Conservation (phyloP, 2,329 filamentous ascomycete genomes). For the Stagonosporopsis rhizophila region DNA sequence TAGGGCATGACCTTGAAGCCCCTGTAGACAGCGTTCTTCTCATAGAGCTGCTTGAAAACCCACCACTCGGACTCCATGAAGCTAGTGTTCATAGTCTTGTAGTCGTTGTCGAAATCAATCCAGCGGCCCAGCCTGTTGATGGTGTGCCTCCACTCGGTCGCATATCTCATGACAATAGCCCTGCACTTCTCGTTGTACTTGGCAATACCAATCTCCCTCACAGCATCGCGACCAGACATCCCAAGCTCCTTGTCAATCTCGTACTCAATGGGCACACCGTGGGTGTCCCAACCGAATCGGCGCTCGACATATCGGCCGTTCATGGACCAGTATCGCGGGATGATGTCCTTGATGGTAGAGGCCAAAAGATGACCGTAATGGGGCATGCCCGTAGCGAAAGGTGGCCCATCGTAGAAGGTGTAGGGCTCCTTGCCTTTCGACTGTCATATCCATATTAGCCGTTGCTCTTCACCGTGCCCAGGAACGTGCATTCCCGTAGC, state of each 20-base stretch:
- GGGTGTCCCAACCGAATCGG: conserved; percentile 94
- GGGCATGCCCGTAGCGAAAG: conserved; percentile 63
- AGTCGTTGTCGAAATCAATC: conserved; percentile 98
- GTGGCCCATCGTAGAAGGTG: conserved; percentile 85
- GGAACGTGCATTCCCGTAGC: not conserved
- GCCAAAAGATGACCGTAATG: conserved; percentile 82
- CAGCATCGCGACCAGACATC: conserved; percentile 85
- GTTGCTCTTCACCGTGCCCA: not conserved
- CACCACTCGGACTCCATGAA: conserved; percentile 99
- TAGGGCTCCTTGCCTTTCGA: conserved; percentile 83
- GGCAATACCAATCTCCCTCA: conserved; percentile 82
- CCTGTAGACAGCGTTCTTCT: conserved; percentile 88
- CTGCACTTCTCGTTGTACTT: conserved; percentile 93
- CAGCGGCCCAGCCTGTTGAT: conserved; percentile 90
- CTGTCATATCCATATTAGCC: conserved; percentile 20
- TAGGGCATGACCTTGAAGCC: conserved; percentile 95
- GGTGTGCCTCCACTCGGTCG: conserved; percentile 84
- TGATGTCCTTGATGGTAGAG: conserved; percentile 96
- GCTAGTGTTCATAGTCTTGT: conserved; percentile 94
- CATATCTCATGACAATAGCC: conserved; percentile 91
- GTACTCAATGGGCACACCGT: conserved; percentile 93
- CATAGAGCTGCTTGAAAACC: conserved; percentile 92
- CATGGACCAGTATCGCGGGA: conserved; percentile 97
- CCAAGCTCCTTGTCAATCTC: conserved; percentile 97
- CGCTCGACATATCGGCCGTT: conserved; percentile 92